These are phyloP conservation scores for Speleostelium caveatum DNA, from an alignment of 78 protist genomes.

Conservation along the genomic window DNA sequence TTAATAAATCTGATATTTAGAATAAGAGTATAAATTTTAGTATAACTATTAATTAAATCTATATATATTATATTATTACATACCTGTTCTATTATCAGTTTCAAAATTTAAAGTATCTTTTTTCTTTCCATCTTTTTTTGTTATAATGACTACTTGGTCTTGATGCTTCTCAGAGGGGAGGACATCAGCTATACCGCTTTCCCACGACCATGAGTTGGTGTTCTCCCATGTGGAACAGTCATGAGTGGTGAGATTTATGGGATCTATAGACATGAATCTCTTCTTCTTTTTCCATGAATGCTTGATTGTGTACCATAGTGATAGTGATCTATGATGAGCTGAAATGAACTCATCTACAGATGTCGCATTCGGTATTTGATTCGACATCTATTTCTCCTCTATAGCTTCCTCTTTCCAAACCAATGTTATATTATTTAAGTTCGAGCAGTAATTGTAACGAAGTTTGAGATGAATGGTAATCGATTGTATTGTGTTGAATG, in stretches of 20 bases:
- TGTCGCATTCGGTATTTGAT: background rate
- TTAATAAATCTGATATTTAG: slow-evolving; percentile 15
- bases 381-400: background rate
- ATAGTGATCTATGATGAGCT: slow-evolving; percentile 69
- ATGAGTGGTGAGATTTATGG: slow-evolving; percentile 54
- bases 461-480: too few species aligned
- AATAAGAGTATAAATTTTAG: background rate
- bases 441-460: too few species aligned
- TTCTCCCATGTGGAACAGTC: slow-evolving; percentile 61
- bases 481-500: too few species aligned
- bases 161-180: slow-evolving; percentile 31
- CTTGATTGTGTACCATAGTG: slow-evolving; percentile 56
- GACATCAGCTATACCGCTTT: slow-evolving; percentile 66
- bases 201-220: slow-evolving; percentile 72
- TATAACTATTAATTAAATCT: too few species aligned
- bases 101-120: slow-evolving; percentile 68
- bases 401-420: too few species aligned
- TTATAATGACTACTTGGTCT: slow-evolving; percentile 26
- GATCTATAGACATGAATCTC: slow-evolving; percentile 69
- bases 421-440: too few species aligned
- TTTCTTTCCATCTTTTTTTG: slow-evolving; percentile 59
- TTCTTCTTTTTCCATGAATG: slow-evolving; percentile 78
- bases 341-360: slow-evolving; percentile 48
- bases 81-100: slow-evolving; percentile 48
- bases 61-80: background rate